These are phyloP conservation scores for Mycena alexandri DNA, from an alignment of 768 basidiomycete genomes.

Conservation along the genomic window DNA sequence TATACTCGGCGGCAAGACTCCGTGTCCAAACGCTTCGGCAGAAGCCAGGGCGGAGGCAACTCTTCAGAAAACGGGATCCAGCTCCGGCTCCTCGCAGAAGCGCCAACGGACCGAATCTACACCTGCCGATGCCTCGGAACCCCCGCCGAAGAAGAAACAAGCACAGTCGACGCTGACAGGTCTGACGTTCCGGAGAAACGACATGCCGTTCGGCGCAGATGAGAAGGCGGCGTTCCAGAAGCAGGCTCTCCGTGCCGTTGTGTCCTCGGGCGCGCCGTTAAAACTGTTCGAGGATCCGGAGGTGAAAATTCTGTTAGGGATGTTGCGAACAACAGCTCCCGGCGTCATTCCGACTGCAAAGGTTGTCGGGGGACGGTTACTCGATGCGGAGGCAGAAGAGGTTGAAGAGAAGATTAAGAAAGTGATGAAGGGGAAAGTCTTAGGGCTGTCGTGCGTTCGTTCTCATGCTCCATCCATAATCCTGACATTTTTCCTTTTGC, in stretches of 20 bases:
- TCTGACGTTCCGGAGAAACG: slow-evolving; percentile 2
- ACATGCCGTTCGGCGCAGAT: slow-evolving; percentile 4
- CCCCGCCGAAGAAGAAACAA: neutral
- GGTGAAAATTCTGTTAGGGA: slow-evolving; percentile 19
- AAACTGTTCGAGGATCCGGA: slow-evolving; percentile 15
- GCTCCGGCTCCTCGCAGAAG: neutral
- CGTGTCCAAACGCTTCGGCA: slow-evolving; percentile 11
- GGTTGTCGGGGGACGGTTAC: slow-evolving; percentile 14
- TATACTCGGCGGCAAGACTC: slow-evolving; percentile 9
- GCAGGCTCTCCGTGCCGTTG: slow-evolving; percentile 20
- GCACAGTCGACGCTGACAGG: neutral
- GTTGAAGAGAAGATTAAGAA: slow-evolving; percentile 16
- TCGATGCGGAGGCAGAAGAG: slow-evolving; percentile 5
- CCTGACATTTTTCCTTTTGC: neutral
- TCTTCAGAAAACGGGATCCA: neutral
- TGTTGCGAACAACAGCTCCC: slow-evolving; percentile 18
- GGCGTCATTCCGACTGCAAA: slow-evolving; percentile 13
- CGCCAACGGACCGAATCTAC: neutral
- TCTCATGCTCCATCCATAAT: neutral
- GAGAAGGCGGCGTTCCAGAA: neutral
- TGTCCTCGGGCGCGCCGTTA: slow-evolving; percentile 2
- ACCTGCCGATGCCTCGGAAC: neutral
- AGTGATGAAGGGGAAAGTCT: neutral
- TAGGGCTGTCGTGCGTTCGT: too few species aligned
- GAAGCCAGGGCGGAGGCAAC: slow-evolving; percentile 16